Percentiles rank a stretch among this genome's conserved stretches.
phyloP scores from a whole-genome alignment of 1,284 basidiomycete genomes.

The Moniliella sp. region DNA sequence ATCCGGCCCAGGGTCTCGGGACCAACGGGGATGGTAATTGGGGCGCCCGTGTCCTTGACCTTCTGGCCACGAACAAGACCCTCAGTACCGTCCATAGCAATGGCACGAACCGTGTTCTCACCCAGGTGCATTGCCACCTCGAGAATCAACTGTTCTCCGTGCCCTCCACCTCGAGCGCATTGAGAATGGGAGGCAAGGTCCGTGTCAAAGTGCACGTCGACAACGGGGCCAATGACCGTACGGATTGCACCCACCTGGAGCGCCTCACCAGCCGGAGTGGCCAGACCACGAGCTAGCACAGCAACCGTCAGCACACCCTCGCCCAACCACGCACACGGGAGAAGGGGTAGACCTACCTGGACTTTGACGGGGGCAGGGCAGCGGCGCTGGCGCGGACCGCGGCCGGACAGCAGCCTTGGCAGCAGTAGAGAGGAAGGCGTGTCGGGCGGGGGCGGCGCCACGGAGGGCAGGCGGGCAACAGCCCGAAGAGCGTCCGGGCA shows the following conservation, averaged over 20 bases:
- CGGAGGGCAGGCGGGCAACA: neutral
- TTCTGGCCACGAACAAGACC: constrained; percentile 97
- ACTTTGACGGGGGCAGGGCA: no score
- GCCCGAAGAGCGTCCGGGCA: no score
- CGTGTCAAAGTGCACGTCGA: constrained; percentile 58
- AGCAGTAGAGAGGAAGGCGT: neutral
- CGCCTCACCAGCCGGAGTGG: constrained; percentile 10
- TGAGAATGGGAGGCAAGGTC: constrained; percentile 77
- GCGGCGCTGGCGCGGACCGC: no score
- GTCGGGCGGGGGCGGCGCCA: neutral
- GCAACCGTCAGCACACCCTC: no score
- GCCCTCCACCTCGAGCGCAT: constrained; percentile 88
- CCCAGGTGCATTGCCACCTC: constrained; percentile 68
- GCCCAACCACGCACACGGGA: no score
- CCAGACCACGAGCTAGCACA: constrained; percentile 21
- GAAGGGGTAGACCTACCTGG: no score
- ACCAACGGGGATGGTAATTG: constrained; percentile 89
- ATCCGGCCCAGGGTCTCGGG: constrained; percentile 81
- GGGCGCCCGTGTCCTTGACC: constrained; percentile 82
- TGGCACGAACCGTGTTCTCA: constrained; percentile 35
- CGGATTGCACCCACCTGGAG: constrained; percentile 24
- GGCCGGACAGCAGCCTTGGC: no score
- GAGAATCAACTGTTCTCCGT: constrained; percentile 43
- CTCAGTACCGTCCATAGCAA: constrained; percentile 67
- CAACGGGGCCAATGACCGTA: constrained; percentile 52